Base-by-base conservation (phyloP, 495 filamentous ascomycete species). In the Pseudevernia furfuracea region DNA sequence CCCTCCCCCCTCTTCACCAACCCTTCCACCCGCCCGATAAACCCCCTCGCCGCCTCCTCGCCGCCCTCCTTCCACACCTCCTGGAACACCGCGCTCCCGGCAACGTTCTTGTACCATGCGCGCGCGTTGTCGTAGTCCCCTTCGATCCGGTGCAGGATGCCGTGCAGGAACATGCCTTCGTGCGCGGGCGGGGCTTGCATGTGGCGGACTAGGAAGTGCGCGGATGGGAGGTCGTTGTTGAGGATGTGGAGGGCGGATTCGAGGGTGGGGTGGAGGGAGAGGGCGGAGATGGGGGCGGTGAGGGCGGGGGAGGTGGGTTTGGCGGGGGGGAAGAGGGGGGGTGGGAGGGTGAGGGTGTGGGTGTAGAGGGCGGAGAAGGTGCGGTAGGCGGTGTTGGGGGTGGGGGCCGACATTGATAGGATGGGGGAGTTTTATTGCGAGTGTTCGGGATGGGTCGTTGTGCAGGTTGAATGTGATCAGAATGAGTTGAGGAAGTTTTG, bases 141-240 rank as follows among this genome's bases (percentile, higher is more conserved):
- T 70, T 80, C 80, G 23, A 79, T 71, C 9, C 76, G 70, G 61
- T 81, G 76, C 23, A 81, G 66, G 19, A 81, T 74, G 3, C 71
- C 73, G 60, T 79, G 78, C 21, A 80, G 68, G 49, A 75, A 72
- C 79, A 81, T 81, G 41, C 75, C 77, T 59, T 78, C 79, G 41
- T 68, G 68, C 0, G 77, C 75, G 11, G 77, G 79, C 15, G 72
- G 63, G 25, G 72, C 73, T 68, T 79, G 74, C 78, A 81, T 81
- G 64, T 81, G 74, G 2, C 78, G 72, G 56, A 79, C 68, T 9
- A 80, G 73, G 67, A 81, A 81, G 66, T 81, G 78, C 8, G 78
- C 79, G 59, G 71, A 72, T 0, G 76, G 67, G 6, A 80, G 73
- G 67, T 81, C 78, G 56, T 66, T 63, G 69, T 81, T 80, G 30